These are phyloP conservation scores for Xylariaceae sp. DNA, from an alignment of 2,329 filamentous ascomycete genomes.

Conservation along the genomic window DNA sequence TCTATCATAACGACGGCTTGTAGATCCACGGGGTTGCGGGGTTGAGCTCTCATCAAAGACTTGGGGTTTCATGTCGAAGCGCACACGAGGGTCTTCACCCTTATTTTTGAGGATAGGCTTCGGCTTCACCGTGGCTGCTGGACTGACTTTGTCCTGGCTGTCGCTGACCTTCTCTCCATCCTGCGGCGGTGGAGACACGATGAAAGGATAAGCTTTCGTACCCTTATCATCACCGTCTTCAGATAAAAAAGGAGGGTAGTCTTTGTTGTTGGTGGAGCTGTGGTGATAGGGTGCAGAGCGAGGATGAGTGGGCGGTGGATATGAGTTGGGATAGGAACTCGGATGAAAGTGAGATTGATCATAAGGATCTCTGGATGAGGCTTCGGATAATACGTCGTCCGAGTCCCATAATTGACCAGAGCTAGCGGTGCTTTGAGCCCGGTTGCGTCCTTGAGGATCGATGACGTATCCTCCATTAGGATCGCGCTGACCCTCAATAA, in stretches of 20 bases:
- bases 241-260: too few relatives aligned
- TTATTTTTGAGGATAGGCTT: constrained; percentile 61
- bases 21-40: constrained; percentile 32
- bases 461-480: constrained; percentile 20
- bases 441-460: constrained; percentile 16
- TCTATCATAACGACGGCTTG: constrained; percentile 23
- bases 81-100: constrained; percentile 51
- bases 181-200: constrained; percentile 35
- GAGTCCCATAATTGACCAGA: constrained; percentile 29
- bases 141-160: constrained; percentile 23
- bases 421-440: constrained; percentile 22
- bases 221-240: constrained; percentile 26
- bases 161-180: constrained; percentile 14
- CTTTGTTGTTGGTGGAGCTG: neutral
- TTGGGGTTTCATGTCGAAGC: constrained; percentile 44
- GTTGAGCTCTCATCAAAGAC: constrained; percentile 35
- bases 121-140: constrained; percentile 39
- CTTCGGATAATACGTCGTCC: constrained; percentile 18
- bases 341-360: constrained; percentile 16
- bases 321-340: constrained; percentile 22
- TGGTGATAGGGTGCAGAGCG: constrained; percentile 17
- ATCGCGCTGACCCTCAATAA: constrained; percentile 20
- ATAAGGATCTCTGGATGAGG: constrained; percentile 4
- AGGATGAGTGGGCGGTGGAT: constrained; percentile 19
- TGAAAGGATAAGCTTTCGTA: constrained; percentile 36